Conservation (phyloP, 768 basidiomycete genomes). For the Roridomyces roridus region DNA sequence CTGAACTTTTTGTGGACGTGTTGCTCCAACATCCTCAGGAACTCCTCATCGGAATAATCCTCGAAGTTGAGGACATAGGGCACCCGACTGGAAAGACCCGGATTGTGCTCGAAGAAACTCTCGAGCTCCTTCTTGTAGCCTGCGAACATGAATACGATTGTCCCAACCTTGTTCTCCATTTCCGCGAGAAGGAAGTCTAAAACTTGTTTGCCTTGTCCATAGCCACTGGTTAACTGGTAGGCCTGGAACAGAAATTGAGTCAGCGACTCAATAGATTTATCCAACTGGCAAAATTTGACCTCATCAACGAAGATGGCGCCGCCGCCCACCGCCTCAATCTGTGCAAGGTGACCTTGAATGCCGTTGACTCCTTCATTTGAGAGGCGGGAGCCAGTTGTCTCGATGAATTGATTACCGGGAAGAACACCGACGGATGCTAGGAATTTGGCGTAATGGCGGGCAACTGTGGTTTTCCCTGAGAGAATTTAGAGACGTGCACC, state of each 20-base stretch:
- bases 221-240: constrained; percentile 62
- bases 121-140: constrained; percentile 80
- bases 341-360: constrained; percentile 53
- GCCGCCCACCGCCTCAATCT: constrained; percentile 57
- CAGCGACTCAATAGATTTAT: too few relatives aligned
- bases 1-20: constrained; percentile 51
- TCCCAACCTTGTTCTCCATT: constrained; percentile 75
- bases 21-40: constrained; percentile 59
- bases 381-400: constrained; percentile 67
- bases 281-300: background rate
- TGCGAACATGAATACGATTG: constrained; percentile 70
- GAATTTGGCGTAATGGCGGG: constrained; percentile 66
- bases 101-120: constrained; percentile 78
- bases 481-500: background rate
- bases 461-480: constrained; percentile 73
- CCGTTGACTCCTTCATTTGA: constrained; percentile 62
- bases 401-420: constrained; percentile 58
- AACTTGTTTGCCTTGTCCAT: constrained; percentile 55
- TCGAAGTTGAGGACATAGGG: constrained; percentile 63
- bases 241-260: constrained; percentile 34
- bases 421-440: constrained; percentile 59
- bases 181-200: constrained; percentile 76
- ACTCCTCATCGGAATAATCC: constrained; percentile 65
- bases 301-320: constrained; percentile 76
- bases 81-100: constrained; percentile 71